A percentile compares a stretch with the other conserved stretches of the same genome.
These are phyloP conservation scores for Chaetomiaceae sp. DNA, from an alignment of 2,329 filamentous ascomycete species.

Conservation along the genomic window DNA sequence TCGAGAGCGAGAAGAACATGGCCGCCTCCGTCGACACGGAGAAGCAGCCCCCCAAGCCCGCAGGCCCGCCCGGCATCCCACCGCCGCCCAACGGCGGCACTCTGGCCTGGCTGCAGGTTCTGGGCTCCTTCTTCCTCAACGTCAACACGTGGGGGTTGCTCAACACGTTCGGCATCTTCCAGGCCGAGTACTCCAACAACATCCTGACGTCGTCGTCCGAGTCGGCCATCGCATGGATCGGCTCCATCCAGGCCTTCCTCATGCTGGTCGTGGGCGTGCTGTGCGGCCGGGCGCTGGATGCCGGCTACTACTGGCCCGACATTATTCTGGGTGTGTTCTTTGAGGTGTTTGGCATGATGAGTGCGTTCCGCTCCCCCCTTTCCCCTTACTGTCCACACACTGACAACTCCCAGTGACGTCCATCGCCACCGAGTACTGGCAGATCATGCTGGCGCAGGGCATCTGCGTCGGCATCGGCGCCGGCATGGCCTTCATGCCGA, in stretches of 20 bases:
- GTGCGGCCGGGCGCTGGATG: conserved; percentile 38
- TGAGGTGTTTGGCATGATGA: conserved; percentile 36
- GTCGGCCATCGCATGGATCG: conserved; percentile 38
- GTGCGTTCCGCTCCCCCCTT: no score
- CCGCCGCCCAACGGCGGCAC: background rate
- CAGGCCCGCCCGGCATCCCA: no score
- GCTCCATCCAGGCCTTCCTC: conserved; percentile 36
- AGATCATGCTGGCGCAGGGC: conserved; percentile 16
- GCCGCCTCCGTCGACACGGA: no score
- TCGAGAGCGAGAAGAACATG: no score
- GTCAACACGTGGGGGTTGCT: background rate
- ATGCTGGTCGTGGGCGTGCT: conserved; percentile 36
- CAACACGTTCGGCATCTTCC: conserved; percentile 33
- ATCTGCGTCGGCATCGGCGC: conserved; percentile 12
- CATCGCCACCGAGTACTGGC: conserved; percentile 14
- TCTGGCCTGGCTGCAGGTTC: background rate
- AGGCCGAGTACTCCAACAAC: conserved; percentile 34
- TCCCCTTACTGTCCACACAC: no score
- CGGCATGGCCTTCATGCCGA: conserved; percentile 23
- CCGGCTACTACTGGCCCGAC: conserved; percentile 34
- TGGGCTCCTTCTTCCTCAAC: background rate
- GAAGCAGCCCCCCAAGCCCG: no score
- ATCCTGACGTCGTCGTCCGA: conserved; percentile 24
- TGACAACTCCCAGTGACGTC: no score
- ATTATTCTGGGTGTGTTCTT: conserved; percentile 33